Conservation (phyloP, 345 rosid species). For the Lenwebbia sp. region DNA sequence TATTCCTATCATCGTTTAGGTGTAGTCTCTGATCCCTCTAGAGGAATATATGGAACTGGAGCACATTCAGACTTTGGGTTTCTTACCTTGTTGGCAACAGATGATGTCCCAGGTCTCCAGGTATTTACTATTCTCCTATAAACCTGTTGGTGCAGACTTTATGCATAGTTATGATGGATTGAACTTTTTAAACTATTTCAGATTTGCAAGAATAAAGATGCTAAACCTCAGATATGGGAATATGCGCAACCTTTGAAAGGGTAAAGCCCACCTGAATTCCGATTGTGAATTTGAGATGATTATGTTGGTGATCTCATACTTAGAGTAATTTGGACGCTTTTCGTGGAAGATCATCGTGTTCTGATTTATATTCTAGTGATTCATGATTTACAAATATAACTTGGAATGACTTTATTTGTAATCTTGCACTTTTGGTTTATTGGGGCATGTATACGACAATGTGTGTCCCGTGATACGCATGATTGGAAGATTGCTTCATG, state of each 20-base stretch:
- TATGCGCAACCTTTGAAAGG: slow-evolving; percentile 65
- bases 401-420: neutral
- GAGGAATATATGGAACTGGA: slow-evolving; percentile 77
- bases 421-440: neutral
- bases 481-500: neutral
- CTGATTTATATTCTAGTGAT: too few relatives aligned
- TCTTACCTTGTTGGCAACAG: slow-evolving; percentile 78
- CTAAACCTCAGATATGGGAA: slow-evolving; percentile 67
- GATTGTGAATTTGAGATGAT: neutral
- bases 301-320: neutral
- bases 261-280: slow-evolving; percentile 9
- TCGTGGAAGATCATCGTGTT: neutral
- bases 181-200: neutral
- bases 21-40: slow-evolving; percentile 51
- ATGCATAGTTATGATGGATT: neutral
- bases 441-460: neutral
- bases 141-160: neutral
- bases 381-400: neutral
- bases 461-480: neutral
- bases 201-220: slow-evolving; percentile 77
- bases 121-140: slow-evolving; percentile 14
- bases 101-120: slow-evolving; percentile 62
- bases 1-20: slow-evolving; percentile 11
- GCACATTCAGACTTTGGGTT: slow-evolving; percentile 87
- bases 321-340: neutral